phyloP scores from a whole-genome alignment of 1,284 basidiomycete species.

The Porodaedalea pini region DNA sequence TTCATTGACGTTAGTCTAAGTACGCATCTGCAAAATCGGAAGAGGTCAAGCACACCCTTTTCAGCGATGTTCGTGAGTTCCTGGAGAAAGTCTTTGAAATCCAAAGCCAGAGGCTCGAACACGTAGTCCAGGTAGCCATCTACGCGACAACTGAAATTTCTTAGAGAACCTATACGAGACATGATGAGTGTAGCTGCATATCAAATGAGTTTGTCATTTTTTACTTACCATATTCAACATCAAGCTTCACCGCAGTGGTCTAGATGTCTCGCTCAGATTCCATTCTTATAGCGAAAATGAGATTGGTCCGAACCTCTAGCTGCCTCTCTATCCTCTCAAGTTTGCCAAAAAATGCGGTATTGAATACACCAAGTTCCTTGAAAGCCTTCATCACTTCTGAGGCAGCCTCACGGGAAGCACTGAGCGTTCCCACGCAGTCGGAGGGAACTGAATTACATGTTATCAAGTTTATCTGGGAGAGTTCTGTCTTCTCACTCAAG shows the following conservation, averaged over 20 bases:
- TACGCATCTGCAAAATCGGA: neutral
- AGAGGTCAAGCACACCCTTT: neutral
- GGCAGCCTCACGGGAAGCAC: neutral
- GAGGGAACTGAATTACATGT: neutral
- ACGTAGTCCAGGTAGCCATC: neutral
- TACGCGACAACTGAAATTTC: neutral
- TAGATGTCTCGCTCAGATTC: neutral
- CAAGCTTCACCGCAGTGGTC: neutral
- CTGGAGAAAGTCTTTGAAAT: neutral
- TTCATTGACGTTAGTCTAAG: neutral
- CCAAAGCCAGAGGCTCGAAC: neutral
- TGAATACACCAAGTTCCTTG: neutral
- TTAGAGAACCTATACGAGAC: neutral
- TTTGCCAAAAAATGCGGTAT: neutral
- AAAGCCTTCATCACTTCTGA: neutral
- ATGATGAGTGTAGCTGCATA: neutral
- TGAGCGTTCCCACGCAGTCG: neutral
- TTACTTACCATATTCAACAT: slow-evolving; percentile 4
- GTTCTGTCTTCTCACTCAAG: neutral
- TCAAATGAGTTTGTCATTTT: neutral
- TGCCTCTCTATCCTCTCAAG: neutral
- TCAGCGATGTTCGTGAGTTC: neutral
- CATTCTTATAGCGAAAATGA: neutral
- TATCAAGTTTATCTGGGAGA: neutral
- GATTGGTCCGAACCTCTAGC: neutral